A percentile compares a stretch with the other conserved stretches of the same genome.
These are phyloP conservation scores for Polyplosphaeria fusca DNA, from an alignment of 495 filamentous ascomycete genomes.

Conservation along the genomic window DNA sequence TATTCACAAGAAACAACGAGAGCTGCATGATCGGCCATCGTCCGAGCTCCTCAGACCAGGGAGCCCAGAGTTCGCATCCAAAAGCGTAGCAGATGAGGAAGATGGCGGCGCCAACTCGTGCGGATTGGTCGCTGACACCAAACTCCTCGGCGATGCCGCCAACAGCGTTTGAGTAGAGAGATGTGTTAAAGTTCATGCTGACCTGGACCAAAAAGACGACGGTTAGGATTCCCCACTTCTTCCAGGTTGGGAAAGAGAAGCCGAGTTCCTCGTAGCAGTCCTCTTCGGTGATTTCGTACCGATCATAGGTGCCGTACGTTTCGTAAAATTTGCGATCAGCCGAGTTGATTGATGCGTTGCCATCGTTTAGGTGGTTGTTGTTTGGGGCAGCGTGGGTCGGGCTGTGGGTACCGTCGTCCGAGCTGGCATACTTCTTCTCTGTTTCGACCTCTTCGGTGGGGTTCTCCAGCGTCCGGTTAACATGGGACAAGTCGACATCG, in stretches of 20 bases:
- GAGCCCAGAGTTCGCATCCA: conserved; percentile 79
- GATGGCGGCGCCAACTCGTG: conserved; percentile 63
- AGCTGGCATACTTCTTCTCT: neutral
- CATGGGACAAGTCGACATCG: neutral
- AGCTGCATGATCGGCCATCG: conserved; percentile 70
- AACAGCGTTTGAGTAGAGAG: conserved; percentile 66
- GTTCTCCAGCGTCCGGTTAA: neutral
- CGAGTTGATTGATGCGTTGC: neutral
- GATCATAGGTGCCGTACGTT: conserved; percentile 29
- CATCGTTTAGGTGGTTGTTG: neutral
- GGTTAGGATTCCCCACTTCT: conserved; percentile 72
- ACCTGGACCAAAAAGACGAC: conserved; percentile 74
- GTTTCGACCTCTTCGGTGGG: neutral
- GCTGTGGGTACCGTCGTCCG: neutral
- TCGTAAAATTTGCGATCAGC: conserved; percentile 17
- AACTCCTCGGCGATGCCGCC: conserved; percentile 60
- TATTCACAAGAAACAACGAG: conserved; percentile 66
- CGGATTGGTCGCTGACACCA: conserved; percentile 60
- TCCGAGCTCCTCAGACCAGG: conserved; percentile 78
- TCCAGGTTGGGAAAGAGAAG: conserved; percentile 60
- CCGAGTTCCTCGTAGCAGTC: conserved; percentile 59
- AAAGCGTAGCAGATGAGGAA: conserved; percentile 75
- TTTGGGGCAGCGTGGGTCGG: neutral
- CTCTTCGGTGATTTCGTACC: conserved; percentile 30
- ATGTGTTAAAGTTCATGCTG: conserved; percentile 84